Evolutionary conservation across 345 rosid genomes (phyloP), one percentile per base, ranked within the genome.

Genomic region (Carallia pectinifolia): DNA sequence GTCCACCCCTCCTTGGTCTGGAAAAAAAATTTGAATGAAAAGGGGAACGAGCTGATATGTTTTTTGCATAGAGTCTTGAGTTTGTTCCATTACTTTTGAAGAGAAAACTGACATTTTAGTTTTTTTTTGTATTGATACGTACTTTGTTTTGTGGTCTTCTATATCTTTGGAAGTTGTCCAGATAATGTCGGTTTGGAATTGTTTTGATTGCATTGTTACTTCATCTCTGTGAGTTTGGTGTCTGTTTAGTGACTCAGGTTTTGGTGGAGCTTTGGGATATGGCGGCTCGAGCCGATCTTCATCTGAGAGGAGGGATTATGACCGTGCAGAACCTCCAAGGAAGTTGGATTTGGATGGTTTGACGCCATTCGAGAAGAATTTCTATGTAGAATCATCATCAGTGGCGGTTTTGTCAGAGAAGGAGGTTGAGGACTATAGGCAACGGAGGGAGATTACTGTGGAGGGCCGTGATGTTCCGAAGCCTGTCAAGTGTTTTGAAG

Each of bases 381-480:
- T 96, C 78, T 92, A 90, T 76, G 83, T 86, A 0, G 99, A 96
- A 63, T 92, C 98, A 1, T 85, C 89, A 0, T 70, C 86, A 29
- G 95, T 92, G 67, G 98, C 93, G 0, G 90, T 91, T 67, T 90
- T 96, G 98, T 81, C 97, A 0, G 95, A 88, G 33, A 74, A 70
- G 69, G 95, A 96, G 64, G 98, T 89, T 38, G 91, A 89, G 68
- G 97, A 90, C 55, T 92, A 89, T 76, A 86, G 99, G 55, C 81
- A 36, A 68, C 73, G 65, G 53, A 87, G 91, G 70, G 98, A 92
- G 68, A 96, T 92, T 39, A 89, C 99, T 1, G 95, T 96, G 53
- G 99, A 96, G 80, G 99, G 98, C 30, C 85, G 85, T 19, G 97
- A 92, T 85, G 79, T 96, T 77, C 99, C 99, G 3, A 96, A 89